These are phyloP conservation scores for Paracoccidioides brasiliensis DNA, from an alignment of 2,329 filamentous ascomycete species.

Conservation along the genomic window DNA sequence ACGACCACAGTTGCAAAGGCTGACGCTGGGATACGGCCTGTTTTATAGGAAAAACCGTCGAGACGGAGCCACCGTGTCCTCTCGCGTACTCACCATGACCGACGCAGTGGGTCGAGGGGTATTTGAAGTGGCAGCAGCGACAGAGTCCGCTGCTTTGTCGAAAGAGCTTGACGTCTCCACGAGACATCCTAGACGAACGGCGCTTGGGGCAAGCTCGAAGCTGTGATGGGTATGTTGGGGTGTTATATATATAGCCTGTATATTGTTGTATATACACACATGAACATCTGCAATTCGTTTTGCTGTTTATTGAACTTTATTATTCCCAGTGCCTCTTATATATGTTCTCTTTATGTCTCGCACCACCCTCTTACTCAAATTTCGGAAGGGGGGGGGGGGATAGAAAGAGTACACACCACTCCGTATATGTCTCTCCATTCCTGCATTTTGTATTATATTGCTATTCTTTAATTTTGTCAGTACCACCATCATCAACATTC, in stretches of 20 bases:
- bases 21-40: background rate
- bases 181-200: slow-evolving; percentile 25
- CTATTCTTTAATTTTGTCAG: background rate
- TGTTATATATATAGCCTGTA: background rate
- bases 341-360: too few species aligned
- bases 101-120: slow-evolving; percentile 59
- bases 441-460: background rate
- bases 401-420: too few species aligned
- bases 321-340: background rate
- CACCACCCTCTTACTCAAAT: too few species aligned
- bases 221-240: background rate
- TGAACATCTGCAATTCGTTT: too few species aligned
- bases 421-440: too few species aligned
- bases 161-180: slow-evolving; percentile 22
- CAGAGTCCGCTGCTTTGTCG: slow-evolving; percentile 12
- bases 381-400: too few species aligned
- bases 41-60: slow-evolving; percentile 61
- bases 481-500: too few species aligned
- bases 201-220: slow-evolving; percentile 13
- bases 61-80: slow-evolving; percentile 82
- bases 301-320: background rate
- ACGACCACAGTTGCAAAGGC: background rate
- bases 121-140: slow-evolving; percentile 35
- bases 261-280: background rate
- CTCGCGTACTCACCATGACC: slow-evolving; percentile 62